Percentiles rank a stretch among this genome's conserved stretches.
These are phyloP conservation scores for Stenocarpella maydis DNA, from an alignment of 2,329 filamentous ascomycete species.

Conservation along the genomic window DNA sequence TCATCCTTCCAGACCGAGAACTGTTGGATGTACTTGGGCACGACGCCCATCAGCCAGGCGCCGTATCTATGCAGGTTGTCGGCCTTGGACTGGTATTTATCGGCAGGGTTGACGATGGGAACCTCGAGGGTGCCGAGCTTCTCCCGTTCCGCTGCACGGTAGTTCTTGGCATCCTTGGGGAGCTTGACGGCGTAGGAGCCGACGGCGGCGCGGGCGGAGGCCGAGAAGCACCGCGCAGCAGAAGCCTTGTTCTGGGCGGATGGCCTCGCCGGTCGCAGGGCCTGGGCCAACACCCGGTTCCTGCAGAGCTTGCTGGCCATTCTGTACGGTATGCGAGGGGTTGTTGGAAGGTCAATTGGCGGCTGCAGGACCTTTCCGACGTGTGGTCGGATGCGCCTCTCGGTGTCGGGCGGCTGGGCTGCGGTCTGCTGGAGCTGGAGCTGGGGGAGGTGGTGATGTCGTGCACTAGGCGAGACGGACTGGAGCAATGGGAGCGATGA, in stretches of 20 bases:
- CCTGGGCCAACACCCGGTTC: slow-evolving; percentile 63
- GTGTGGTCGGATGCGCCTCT: not conserved
- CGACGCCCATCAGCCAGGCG: slow-evolving; percentile 93
- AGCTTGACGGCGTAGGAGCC: slow-evolving; percentile 59
- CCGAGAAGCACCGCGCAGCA: slow-evolving; percentile 59
- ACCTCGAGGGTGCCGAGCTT: slow-evolving; percentile 72
- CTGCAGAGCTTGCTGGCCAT: slow-evolving; percentile 70
- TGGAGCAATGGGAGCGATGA: slow-evolving; percentile 19
- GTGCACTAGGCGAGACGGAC: slow-evolving; percentile 9
- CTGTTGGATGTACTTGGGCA: slow-evolving; percentile 98
- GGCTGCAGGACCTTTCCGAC: slow-evolving; percentile 28
- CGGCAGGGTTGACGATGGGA: slow-evolving; percentile 87
- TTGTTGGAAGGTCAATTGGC: slow-evolving; percentile 55
- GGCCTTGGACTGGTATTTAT: slow-evolving; percentile 89
- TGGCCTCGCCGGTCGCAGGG: slow-evolving; percentile 61
- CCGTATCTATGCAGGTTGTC: slow-evolving; percentile 93
- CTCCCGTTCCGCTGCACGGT: slow-evolving; percentile 70
- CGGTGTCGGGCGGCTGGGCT: not conserved
- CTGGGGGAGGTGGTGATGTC: slow-evolving; percentile 34
- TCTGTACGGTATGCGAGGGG: slow-evolving; percentile 45
- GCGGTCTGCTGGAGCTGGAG: slow-evolving; percentile 16
- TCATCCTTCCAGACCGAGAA: slow-evolving; percentile 99
- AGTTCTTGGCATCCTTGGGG: slow-evolving; percentile 70
- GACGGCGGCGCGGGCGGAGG: slow-evolving; percentile 51
- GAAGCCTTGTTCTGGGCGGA: slow-evolving; percentile 51